These are phyloP conservation scores for Harringtonia lauricola DNA, from an alignment of 2,329 filamentous ascomycete genomes.

Conservation along the genomic window DNA sequence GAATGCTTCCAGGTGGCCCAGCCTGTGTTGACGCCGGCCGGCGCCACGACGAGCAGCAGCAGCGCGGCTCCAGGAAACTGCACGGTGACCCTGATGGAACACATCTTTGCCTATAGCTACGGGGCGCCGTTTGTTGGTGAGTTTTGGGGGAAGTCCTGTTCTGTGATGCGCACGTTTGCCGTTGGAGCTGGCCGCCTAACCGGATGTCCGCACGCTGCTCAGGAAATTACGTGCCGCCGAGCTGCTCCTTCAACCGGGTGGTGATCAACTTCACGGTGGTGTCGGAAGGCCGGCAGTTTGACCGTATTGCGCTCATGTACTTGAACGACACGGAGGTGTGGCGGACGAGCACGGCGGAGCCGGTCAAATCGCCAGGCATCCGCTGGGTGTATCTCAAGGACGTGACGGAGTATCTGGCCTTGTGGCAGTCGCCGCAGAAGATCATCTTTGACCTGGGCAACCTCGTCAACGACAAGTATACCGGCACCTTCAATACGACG, in stretches of 20 bases:
- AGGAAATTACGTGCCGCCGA: conserved; percentile 51
- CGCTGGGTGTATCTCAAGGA: conserved; percentile 70
- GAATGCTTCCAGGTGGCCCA: conserved; percentile 60
- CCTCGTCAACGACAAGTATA: conserved; percentile 59
- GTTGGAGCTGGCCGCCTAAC: too few relatives aligned
- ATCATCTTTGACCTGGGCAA: conserved; percentile 75
- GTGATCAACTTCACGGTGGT: conserved; percentile 66
- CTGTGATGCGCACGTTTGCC: too few relatives aligned
- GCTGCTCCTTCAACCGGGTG: conserved; percentile 62
- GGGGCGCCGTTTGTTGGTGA: conserved; percentile 61
- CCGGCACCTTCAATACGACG: conserved; percentile 61
- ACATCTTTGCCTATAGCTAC: conserved; percentile 64
- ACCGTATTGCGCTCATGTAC: conserved; percentile 66
- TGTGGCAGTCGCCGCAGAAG: conserved; percentile 61
- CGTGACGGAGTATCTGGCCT: conserved; percentile 56
- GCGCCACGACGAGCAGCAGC: conserved; percentile 21
- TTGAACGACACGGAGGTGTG: conserved; percentile 72
- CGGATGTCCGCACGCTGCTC: not conserved
- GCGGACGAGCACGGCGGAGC: conserved; percentile 73
- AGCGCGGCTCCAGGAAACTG: conserved; percentile 23
- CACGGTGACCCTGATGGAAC: conserved; percentile 52
- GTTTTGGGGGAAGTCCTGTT: conserved; percentile 19
- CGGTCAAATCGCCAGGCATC: conserved; percentile 54
- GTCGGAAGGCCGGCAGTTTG: conserved; percentile 62
- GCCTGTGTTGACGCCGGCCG: conserved; percentile 45